Conservation (phyloP, 495 filamentous ascomycete genomes). For the Penicillium pulvis region DNA sequence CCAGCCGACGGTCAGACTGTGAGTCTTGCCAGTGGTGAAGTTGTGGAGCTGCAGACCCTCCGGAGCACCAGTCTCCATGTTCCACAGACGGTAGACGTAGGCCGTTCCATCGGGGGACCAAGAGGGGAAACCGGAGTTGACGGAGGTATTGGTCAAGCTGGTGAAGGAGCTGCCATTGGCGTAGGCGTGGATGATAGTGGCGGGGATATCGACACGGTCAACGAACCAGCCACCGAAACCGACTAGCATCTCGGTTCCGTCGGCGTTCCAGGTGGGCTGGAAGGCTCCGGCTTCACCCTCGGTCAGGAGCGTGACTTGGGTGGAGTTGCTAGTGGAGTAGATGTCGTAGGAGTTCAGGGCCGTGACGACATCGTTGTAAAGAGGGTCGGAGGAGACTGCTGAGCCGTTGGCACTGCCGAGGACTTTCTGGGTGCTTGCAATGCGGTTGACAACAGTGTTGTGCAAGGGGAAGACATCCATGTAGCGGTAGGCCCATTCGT, state of each 20-base stretch:
- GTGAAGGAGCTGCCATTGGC: slow-evolving; percentile 14
- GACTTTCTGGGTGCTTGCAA: slow-evolving; percentile 7
- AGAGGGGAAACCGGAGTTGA: slow-evolving; percentile 14
- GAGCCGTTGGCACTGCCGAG: slow-evolving; percentile 7
- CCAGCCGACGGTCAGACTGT: slow-evolving; percentile 10
- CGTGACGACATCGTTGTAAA: background rate
- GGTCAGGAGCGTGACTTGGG: background rate
- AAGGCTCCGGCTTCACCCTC: slow-evolving; percentile 13
- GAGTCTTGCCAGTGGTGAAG: slow-evolving; percentile 10
- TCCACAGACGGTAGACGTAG: slow-evolving; percentile 14
- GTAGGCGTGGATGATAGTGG: slow-evolving; percentile 8
- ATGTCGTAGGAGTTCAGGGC: slow-evolving; percentile 2
- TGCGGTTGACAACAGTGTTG: slow-evolving; percentile 1
- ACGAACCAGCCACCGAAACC: slow-evolving; percentile 19
- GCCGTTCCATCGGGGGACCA: slow-evolving; percentile 16
- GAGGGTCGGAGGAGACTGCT: background rate
- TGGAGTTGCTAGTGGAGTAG: slow-evolving; percentile 2
- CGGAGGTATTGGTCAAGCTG: slow-evolving; percentile 5
- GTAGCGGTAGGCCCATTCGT: slow-evolving; percentile 20
- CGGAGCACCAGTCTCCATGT: slow-evolving; percentile 5
- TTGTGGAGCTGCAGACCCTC: slow-evolving; percentile 11
- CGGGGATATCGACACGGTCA: slow-evolving; percentile 6
- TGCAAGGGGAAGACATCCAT: slow-evolving; percentile 17
- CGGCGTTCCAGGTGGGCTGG: slow-evolving; percentile 19
- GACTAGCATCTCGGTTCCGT: slow-evolving; percentile 13